Conservation (phyloP, 768 basidiomycete species). For the Lactarius quietus region DNA sequence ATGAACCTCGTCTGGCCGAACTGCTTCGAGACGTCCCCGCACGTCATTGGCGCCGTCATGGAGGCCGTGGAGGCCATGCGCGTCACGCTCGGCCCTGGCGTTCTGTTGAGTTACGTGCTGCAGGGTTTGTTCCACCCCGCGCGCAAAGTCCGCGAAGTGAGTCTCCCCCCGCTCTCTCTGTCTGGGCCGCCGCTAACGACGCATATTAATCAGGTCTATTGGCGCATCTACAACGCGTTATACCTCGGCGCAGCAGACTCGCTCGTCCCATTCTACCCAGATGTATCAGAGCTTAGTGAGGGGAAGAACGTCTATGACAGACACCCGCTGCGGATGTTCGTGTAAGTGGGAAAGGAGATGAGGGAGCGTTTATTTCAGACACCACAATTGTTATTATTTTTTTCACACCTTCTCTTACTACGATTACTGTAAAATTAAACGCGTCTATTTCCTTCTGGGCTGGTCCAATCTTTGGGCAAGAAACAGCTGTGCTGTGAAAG, state of each 20-base stretch:
- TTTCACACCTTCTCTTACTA: not conserved
- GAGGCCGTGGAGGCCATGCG: slow-evolving; percentile 98
- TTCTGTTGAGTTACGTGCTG: slow-evolving; percentile 86
- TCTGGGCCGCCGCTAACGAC: not conserved
- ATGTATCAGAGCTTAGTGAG: slow-evolving; percentile 86
- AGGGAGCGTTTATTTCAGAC: not conserved
- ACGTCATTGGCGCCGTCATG: slow-evolving; percentile 98
- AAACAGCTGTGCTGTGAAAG: too few species aligned
- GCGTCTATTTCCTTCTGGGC: not conserved
- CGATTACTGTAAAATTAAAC: slow-evolving; percentile 10
- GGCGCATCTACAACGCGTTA: slow-evolving; percentile 92
- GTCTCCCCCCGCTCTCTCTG: slow-evolving; percentile 20
- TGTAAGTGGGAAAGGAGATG: slow-evolving; percentile 37
- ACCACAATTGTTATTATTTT: not conserved
- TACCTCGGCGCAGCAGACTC: slow-evolving; percentile 90
- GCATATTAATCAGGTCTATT: slow-evolving; percentile 54
- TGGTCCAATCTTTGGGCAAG: too few species aligned
- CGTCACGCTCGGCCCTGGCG: slow-evolving; percentile 90
- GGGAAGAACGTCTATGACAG: slow-evolving; percentile 85
- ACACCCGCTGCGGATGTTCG: slow-evolving; percentile 79
- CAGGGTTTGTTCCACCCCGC: slow-evolving; percentile 98
- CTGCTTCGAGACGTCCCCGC: slow-evolving; percentile 96
- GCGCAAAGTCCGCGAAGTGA: slow-evolving; percentile 90
- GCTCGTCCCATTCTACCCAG: slow-evolving; percentile 93
- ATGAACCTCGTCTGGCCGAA: slow-evolving; percentile 99